Evolutionary conservation across 345 rosid species (phyloP).

Genomic region (Cochlearia excelsa): DNA sequence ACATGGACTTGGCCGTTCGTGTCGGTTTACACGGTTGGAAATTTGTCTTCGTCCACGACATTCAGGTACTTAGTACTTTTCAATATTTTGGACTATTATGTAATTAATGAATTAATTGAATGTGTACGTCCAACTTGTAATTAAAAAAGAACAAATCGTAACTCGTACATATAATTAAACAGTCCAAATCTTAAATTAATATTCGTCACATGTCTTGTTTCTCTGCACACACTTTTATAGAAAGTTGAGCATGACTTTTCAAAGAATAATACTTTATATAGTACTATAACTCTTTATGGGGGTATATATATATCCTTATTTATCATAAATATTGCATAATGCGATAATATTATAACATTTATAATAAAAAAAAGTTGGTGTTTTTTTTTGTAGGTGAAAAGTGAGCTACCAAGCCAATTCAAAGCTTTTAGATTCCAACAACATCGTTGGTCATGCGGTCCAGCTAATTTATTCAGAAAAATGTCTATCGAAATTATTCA

Average conservation of each 20-base stretch:
- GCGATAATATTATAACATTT: too few relatives aligned
- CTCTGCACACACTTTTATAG: constrained; percentile 20
- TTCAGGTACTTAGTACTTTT: constrained; percentile 46
- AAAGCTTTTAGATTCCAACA: constrained; percentile 59
- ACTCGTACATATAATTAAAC: too few relatives aligned
- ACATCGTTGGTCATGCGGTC: constrained; percentile 72
- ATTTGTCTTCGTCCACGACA: constrained; percentile 82
- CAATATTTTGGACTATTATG: neutral
- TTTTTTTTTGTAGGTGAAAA: constrained; percentile 53
- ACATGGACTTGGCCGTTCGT: constrained; percentile 98
- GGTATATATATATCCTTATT: too few relatives aligned
- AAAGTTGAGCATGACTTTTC: constrained; percentile 13
- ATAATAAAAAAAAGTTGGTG: too few relatives aligned
- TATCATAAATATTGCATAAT: too few relatives aligned
- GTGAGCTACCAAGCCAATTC: constrained; percentile 60
- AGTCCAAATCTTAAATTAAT: constrained; percentile 11
- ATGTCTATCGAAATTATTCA: constrained; percentile 46
- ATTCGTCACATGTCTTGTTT: constrained; percentile 26
- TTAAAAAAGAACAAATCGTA: too few relatives aligned
- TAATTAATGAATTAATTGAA: too few relatives aligned
- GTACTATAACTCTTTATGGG: neutral
- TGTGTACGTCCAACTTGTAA: too few relatives aligned
- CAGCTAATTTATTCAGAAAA: constrained; percentile 65
- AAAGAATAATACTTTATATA: neutral
- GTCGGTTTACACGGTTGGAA: constrained; percentile 93